Conservation (phyloP, 1,284 basidiomycete genomes). For the Leccinum fallax region DNA sequence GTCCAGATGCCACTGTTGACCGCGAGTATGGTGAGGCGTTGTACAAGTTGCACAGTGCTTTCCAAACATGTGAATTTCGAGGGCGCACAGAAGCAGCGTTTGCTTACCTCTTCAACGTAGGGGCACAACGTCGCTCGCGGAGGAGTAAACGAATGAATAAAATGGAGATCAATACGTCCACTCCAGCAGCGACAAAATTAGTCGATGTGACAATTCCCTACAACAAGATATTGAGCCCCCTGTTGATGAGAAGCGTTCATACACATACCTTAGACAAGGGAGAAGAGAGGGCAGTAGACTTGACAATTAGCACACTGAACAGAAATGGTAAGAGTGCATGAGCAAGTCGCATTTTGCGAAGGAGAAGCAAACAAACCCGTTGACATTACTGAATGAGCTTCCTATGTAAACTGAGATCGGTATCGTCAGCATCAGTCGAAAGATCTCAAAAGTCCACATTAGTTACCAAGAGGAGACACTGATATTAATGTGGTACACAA, state of each 20-base stretch:
- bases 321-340: background rate
- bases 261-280: conserved; percentile 4
- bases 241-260: background rate
- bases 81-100: background rate
- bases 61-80: background rate
- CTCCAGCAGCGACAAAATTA: background rate
- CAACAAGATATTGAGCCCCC: no score
- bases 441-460: background rate
- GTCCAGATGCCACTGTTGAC: conserved; percentile 24
- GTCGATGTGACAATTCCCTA: background rate
- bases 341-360: background rate
- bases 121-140: background rate
- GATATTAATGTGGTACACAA: background rate
- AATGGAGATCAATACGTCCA: background rate
- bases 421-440: background rate
- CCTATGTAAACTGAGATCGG: background rate
- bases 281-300: background rate
- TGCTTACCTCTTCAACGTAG: background rate
- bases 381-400: background rate
- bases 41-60: conserved; percentile 12
- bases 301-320: conserved; percentile 1
- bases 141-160: conserved; percentile 2
- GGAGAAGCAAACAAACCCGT: conserved; percentile 7
- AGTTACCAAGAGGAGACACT: background rate
- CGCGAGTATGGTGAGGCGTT: conserved; percentile 17